Percentiles rank a stretch among this genome's conserved stretches.
phyloP scores from a whole-genome alignment of 2,329 filamentous ascomycete genomes.

The Colletotrichum aenigma region DNA sequence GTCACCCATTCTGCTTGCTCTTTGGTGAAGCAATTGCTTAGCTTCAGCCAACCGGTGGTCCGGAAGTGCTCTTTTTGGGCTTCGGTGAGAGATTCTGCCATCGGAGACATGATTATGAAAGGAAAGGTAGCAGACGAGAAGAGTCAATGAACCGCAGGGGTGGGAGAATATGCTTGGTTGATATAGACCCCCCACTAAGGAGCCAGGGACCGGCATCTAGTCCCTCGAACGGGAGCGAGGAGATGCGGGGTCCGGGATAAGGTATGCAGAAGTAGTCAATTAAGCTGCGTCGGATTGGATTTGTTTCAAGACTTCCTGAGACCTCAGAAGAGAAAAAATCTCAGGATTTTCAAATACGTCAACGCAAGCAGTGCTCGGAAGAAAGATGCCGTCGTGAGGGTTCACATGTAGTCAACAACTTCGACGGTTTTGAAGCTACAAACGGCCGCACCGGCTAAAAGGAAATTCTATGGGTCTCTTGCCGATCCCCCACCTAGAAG shows the following conservation, averaged over 20 bases:
- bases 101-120: background rate
- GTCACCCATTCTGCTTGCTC: slow-evolving; percentile 39
- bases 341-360: background rate
- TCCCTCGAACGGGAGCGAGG: background rate
- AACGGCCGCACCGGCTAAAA: background rate
- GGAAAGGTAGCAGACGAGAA: background rate
- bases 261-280: background rate
- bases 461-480: background rate
- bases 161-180: background rate
- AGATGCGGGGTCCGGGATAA: slow-evolving; percentile 1
- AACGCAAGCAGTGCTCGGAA: background rate
- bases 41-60: slow-evolving; percentile 39
- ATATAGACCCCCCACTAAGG: background rate
- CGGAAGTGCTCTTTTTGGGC: slow-evolving; percentile 46
- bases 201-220: background rate
- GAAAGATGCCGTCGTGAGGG: background rate
- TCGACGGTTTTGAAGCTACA: background rate
- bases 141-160: too few species aligned
- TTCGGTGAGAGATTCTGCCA: slow-evolving; percentile 32
- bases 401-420: background rate
- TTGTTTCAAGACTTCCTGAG: background rate
- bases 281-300: background rate
- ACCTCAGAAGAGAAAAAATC: background rate
- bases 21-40: slow-evolving; percentile 37
- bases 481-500: background rate